A percentile compares a stretch with the other conserved stretches of the same genome.
Evolutionary conservation across 2,329 filamentous ascomycete genomes (phyloP).

Genomic region (Mollisia scopiformis): DNA sequence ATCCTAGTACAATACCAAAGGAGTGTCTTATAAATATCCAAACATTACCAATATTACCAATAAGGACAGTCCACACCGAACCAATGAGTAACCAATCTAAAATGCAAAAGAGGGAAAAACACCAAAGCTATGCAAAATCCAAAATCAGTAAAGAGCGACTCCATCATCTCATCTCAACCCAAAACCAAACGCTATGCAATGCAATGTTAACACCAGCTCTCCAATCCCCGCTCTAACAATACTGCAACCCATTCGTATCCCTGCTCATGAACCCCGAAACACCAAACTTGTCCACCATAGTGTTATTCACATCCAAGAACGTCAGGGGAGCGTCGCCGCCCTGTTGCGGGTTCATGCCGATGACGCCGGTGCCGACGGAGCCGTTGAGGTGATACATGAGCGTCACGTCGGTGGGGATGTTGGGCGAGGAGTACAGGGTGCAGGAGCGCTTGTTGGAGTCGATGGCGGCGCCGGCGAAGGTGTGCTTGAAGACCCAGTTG

Average conservation of each 20-base stretch:
- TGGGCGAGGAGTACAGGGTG: conserved; percentile 16
- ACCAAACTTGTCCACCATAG: conserved; percentile 7
- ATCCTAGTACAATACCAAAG: too few relatives aligned
- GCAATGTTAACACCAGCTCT: background rate
- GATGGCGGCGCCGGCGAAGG: conserved; percentile 1
- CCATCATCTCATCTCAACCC: background rate
- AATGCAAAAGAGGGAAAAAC: background rate
- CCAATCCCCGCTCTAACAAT: conserved; percentile 8
- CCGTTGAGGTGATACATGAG: conserved; percentile 7
- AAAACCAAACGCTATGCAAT: background rate
- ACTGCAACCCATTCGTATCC: conserved; percentile 7
- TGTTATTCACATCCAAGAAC: conserved; percentile 8
- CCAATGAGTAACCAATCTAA: background rate
- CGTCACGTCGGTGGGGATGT: conserved; percentile 14
- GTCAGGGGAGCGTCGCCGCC: conserved; percentile 12
- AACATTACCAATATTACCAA: background rate
- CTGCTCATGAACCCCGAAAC: conserved; percentile 12
- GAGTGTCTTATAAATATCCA: background rate
- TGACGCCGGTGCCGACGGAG: background rate
- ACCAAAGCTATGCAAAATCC: background rate
- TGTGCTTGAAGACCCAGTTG: conserved; percentile 21
- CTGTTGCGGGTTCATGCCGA: conserved; percentile 10
- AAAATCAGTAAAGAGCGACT: background rate
- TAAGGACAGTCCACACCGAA: background rate
- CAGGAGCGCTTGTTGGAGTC: conserved; percentile 12